phyloP scores from a whole-genome alignment of 2,329 filamentous ascomycete species.

The Ascochyta clinopodiicola region DNA sequence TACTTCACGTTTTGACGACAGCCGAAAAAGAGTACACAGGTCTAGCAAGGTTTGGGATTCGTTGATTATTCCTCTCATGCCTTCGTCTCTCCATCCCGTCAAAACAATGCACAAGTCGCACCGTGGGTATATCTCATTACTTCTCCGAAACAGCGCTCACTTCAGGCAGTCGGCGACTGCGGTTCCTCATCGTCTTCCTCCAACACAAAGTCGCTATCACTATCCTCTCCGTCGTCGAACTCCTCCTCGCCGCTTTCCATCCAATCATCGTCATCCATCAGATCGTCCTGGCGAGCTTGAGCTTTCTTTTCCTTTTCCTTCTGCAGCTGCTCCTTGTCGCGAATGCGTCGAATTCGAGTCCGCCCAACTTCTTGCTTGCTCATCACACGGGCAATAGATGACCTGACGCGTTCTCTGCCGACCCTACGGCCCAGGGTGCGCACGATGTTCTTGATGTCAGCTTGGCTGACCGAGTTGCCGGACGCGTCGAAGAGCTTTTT shows the following conservation, averaged over 20 bases:
- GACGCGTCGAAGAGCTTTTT: constrained; percentile 22
- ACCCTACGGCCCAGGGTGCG: background rate
- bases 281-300: background rate
- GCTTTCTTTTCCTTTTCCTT: constrained; percentile 6
- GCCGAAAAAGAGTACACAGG: too few species aligned
- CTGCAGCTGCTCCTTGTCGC: constrained; percentile 10
- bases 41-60: too few species aligned
- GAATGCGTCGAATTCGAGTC: background rate
- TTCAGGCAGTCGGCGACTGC: background rate
- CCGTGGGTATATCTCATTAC: background rate
- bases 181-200: constrained; percentile 4
- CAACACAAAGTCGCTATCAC: constrained; percentile 1
- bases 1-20: too few species aligned
- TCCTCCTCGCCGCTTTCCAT: constrained; percentile 17
- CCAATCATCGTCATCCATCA: constrained; percentile 9
- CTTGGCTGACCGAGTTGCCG: background rate
- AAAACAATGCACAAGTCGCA: too few species aligned
- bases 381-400: constrained; percentile 14
- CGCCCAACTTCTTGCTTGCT: constrained; percentile 6
- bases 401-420: constrained; percentile 2
- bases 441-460: background rate
- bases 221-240: constrained; percentile 9
- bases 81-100: too few species aligned
- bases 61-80: too few species aligned
- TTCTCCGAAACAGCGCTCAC: background rate